These are phyloP conservation scores for Coriolopsis trogii DNA, from an alignment of 1,284 basidiomycete species.

Conservation along the genomic window DNA sequence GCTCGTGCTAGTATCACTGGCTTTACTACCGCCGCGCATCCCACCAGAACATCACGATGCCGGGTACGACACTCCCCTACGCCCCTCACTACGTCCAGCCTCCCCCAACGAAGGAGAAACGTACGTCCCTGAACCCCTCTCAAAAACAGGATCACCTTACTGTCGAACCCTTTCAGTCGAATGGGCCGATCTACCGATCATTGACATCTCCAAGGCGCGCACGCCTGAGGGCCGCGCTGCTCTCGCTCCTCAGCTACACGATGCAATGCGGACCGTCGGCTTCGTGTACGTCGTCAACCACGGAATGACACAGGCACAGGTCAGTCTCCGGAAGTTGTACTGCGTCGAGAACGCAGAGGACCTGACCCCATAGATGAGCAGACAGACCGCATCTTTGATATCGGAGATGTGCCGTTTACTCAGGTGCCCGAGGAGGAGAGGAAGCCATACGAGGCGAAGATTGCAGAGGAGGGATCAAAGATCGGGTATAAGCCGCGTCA, in stretches of 20 bases:
- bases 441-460: conserved; percentile 43
- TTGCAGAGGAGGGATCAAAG: conserved; percentile 54
- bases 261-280: conserved; percentile 61
- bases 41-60: not conserved
- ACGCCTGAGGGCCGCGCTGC: conserved; percentile 49
- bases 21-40: no score
- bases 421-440: conserved; percentile 61
- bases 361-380: not conserved
- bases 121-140: conserved; percentile 11
- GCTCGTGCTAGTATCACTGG: no score
- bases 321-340: conserved; percentile 19
- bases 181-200: conserved; percentile 67
- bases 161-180: conserved; percentile 47
- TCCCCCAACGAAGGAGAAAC: conserved; percentile 34
- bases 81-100: conserved; percentile 41
- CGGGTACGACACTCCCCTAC: not conserved
- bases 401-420: conserved; percentile 62
- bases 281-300: conserved; percentile 72
- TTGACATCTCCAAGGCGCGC: conserved; percentile 58
- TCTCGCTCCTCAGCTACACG: conserved; percentile 51
- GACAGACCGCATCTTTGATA: conserved; percentile 57
- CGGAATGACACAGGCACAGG: conserved; percentile 51
- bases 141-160: not conserved
- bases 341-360: not conserved
- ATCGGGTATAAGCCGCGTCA: conserved; percentile 62